A percentile compares a stretch with the other conserved stretches of the same genome.
Evolutionary conservation across 2,329 filamentous ascomycete species (phyloP).

Genomic region (Aspergillus intermedius): DNA sequence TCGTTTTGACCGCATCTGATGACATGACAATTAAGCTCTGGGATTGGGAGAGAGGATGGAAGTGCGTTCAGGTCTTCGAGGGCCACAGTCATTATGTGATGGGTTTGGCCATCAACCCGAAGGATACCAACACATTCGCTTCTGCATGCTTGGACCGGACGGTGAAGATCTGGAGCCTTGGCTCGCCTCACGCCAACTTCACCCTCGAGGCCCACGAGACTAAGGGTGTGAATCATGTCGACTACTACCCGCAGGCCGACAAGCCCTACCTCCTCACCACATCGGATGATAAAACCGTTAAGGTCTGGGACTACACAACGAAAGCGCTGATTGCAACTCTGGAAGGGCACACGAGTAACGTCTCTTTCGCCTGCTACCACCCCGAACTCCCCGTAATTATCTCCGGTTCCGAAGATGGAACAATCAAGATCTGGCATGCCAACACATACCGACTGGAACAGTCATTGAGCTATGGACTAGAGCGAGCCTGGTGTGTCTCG

Average conservation of each 20-base stretch:
- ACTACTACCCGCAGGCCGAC: conserved; percentile 67
- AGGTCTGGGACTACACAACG: conserved; percentile 98
- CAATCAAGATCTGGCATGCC: conserved; percentile 96
- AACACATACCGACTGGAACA: conserved; percentile 96
- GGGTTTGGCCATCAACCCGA: conserved; percentile 94
- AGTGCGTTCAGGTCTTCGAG: conserved; percentile 94
- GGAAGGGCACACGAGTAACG: conserved; percentile 95
- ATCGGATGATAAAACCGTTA: conserved; percentile 92
- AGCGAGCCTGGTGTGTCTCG: conserved; percentile 94
- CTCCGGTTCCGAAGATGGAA: conserved; percentile 94
- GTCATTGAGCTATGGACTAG: conserved; percentile 89
- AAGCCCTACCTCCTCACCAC: conserved; percentile 88
- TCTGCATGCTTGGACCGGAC: conserved; percentile 94
- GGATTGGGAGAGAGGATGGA: conserved; percentile 99
- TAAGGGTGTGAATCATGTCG: conserved; percentile 96
- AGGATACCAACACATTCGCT: conserved; percentile 87
- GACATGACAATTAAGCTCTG: conserved; percentile 98
- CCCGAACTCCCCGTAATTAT: conserved; percentile 95
- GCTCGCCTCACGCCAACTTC: conserved; percentile 89
- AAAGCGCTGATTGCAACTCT: conserved; percentile 95
- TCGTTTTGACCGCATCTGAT: conserved; percentile 92
- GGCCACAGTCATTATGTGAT: conserved; percentile 96
- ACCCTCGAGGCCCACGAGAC: conserved; percentile 95
- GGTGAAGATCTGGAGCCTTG: conserved; percentile 96
- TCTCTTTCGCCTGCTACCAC: conserved; percentile 97